Evolutionary conservation across 164 flowering plant genomes (phyloP).

Genomic region (Protea cynaroides): DNA sequence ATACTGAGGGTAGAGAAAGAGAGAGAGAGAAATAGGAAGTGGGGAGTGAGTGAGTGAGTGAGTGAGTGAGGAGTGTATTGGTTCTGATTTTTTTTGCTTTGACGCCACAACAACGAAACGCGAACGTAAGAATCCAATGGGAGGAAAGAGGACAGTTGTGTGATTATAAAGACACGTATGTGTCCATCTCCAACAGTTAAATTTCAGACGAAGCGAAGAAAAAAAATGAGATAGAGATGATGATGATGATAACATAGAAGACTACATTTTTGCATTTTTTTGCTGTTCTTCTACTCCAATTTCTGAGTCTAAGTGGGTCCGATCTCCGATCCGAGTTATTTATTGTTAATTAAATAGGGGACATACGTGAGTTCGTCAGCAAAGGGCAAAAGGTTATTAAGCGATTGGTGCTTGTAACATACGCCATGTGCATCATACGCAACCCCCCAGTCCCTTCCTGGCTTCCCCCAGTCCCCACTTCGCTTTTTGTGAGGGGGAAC

Average conservation of each 20-base stretch:
- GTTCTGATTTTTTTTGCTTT: background rate
- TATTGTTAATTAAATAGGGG: background rate
- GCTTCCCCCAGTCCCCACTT: no score
- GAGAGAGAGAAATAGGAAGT: background rate
- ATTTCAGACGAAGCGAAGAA: background rate
- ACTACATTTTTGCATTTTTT: no score
- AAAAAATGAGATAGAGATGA: background rate
- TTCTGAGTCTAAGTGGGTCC: no score
- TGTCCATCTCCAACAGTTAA: conserved; percentile 6
- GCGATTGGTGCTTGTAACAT: conserved; percentile 2
- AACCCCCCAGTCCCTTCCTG: background rate
- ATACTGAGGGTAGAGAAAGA: no score
- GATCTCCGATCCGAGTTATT: background rate
- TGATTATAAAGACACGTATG: conserved; percentile 3
- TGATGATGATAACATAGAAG: no score
- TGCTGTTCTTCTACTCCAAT: no score
- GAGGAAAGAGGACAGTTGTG: conserved; percentile 12
- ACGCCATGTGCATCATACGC: conserved; percentile 16
- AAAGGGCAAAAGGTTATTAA: background rate
- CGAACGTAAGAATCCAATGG: background rate
- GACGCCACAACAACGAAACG: background rate
- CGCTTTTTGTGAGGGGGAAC: no score
- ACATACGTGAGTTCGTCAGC: conserved; percentile 7
- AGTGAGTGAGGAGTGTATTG: conserved; percentile 14
- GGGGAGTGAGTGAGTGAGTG: conserved; percentile 6